Conservation (phyloP, 306 rosid species). For the Oxytropis ochrocephala region DNA sequence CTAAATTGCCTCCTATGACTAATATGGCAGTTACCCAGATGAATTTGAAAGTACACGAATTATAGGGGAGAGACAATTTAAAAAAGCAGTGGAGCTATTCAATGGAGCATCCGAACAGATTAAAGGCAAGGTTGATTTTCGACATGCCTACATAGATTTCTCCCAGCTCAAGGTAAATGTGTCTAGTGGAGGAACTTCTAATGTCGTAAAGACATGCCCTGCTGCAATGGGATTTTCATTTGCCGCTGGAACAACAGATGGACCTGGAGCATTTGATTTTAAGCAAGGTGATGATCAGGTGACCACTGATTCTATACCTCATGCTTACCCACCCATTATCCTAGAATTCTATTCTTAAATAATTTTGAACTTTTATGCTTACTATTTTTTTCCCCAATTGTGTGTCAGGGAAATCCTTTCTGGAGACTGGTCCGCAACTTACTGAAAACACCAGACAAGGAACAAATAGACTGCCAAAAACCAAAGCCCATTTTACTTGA, state of each 20-base stretch:
- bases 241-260: slow-evolving; percentile 99
- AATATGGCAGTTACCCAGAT: slow-evolving; percentile 75
- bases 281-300: slow-evolving; percentile 92
- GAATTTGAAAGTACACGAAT: slow-evolving; percentile 96
- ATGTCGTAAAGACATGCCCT: slow-evolving; percentile 78
- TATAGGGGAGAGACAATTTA: slow-evolving; percentile 80
- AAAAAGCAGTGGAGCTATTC: slow-evolving; percentile 78
- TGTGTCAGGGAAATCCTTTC: slow-evolving; percentile 77
- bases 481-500: slow-evolving; percentile 97
- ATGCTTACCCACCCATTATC: too few species aligned
- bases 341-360: neutral
- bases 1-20: slow-evolving; percentile 22
- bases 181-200: slow-evolving; percentile 42
- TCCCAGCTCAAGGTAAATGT: slow-evolving; percentile 65
- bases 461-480: slow-evolving; percentile 70
- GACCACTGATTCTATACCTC: slow-evolving; percentile 10
- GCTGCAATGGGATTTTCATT: slow-evolving; percentile 96
- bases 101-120: slow-evolving; percentile 67
- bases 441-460: slow-evolving; percentile 60
- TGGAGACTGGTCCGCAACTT: slow-evolving; percentile 76
- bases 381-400: slow-evolving; percentile 15
- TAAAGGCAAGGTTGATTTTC: slow-evolving; percentile 73
- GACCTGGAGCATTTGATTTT: slow-evolving; percentile 98
- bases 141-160: slow-evolving; percentile 80
- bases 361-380: neutral